Percentiles rank a stretch among this genome's conserved stretches.
phyloP scores from a whole-genome alignment of 1,284 basidiomycete genomes.

The Leccinum subatratum region DNA sequence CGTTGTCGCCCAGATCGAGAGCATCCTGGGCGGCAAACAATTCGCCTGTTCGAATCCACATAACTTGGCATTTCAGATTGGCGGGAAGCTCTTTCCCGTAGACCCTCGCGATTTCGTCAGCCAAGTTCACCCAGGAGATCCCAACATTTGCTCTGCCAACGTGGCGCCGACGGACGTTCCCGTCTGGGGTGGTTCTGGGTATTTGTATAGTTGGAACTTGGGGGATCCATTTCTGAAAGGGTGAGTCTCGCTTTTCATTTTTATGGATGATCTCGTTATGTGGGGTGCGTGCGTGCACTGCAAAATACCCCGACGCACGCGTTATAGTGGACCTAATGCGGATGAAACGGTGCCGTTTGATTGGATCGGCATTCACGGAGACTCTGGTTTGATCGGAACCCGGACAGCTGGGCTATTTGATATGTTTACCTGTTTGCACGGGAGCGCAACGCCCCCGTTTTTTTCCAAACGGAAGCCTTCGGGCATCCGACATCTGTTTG shows the following conservation, averaged over 20 bases:
- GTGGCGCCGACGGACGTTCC: slow-evolving; percentile 53
- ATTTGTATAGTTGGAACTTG: slow-evolving; percentile 52
- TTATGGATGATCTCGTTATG: background rate
- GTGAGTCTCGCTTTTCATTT: slow-evolving; percentile 28
- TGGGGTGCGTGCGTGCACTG: background rate
- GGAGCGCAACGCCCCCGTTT: background rate
- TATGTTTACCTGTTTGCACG: background rate
- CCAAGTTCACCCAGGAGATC: slow-evolving; percentile 37
- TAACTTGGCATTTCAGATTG: slow-evolving; percentile 56
- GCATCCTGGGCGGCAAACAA: slow-evolving; percentile 33
- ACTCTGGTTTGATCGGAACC: slow-evolving; percentile 4
- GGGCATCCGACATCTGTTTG: slow-evolving; percentile 13
- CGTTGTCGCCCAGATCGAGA: slow-evolving; percentile 42
- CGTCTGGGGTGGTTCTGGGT: slow-evolving; percentile 37
- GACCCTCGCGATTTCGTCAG: slow-evolving; percentile 62
- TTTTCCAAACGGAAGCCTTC: slow-evolving; percentile 12
- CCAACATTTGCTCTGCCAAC: slow-evolving; percentile 45
- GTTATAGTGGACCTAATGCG: slow-evolving; percentile 15
- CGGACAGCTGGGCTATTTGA: background rate
- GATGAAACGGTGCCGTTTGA: background rate
- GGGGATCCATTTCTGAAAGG: slow-evolving; percentile 52
- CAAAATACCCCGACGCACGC: background rate
- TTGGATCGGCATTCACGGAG: slow-evolving; percentile 2
- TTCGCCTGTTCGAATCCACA: slow-evolving; percentile 48
- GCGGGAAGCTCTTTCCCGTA: slow-evolving; percentile 57